Evolutionary conservation across 352 stramenopile species (phyloP), one percentile per base, ranked within the genome.

Genomic region (Pythium brachiatum): DNA sequence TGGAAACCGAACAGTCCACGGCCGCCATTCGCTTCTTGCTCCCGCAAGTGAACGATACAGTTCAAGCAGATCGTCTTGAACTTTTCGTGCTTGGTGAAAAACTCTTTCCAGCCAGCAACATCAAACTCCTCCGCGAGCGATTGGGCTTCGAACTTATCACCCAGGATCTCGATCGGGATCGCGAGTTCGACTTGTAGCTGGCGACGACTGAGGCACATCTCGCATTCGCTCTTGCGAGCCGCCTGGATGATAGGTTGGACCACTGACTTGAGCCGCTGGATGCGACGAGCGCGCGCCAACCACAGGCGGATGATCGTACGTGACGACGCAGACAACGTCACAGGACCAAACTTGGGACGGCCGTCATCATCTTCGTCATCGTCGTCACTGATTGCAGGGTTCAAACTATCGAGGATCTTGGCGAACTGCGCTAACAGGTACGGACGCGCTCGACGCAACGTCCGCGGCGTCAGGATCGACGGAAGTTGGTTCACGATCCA

Each of bases 401-500:
- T 98, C n/a, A 98, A 60, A 61, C 75, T 90, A 60, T 97, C 96
- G 23, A 99, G 79, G 57, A 99, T 98, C 58, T 97, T 96, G 13
- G 92, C 88, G 57, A 99, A 97, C 70, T 99, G 95, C 7, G 97
- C 91, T 8, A 98, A 90, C 52, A 99, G 67, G 68, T 98, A 99
- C 23, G 97, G 97, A 41, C 92, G 73, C 20, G 88, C 89, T 15
- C 89, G 88, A 13, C 89, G 81, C 39, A 98, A 62, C 9, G 94
- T 98, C 11, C 95, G 83, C 12, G 97, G 96, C 38, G 96, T 99
- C 0, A 99, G 74, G 56, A 99, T 97, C 31, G 88, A 94, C 13
- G 96, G 96, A 15, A 99, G 78, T 57, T 99, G 92, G 21, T 85
- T 79, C n/a, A 99, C 88, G 44, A 99, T 83, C 96, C 96, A 99